Base-by-base conservation (phyloP, 306 rosid species). In the Glycine tomentella region DNA sequence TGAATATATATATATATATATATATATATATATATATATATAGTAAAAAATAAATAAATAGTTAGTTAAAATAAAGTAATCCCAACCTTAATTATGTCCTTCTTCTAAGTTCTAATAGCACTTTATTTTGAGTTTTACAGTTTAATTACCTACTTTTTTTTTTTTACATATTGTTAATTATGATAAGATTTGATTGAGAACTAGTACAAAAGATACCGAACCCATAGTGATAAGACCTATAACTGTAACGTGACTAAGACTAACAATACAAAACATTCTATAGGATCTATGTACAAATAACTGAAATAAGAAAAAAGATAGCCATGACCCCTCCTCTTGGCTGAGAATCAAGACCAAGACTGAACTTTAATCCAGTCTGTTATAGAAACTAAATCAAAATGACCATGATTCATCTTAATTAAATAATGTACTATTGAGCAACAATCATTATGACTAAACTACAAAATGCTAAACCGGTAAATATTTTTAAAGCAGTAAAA, bases 11-110 rank as follows among this genome's bases (percentile, higher is more conserved):
- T 25, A 25, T 25, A 25, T 20, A 20, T 20, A 20, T 20, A 20
- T 20, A 20, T 20, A 20, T 20, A 20, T 20, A 20, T 20, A 20
- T 20, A 20, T 20, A 20, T 20, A 20, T n/a, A n/a, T n/a, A n/a
- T n/a, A n/a, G n/a, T n/a, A n/a, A n/a, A n/a, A n/a, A n/a, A n/a
- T n/a, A n/a, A n/a, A n/a, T n/a, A n/a, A n/a, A n/a, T 0, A 25
- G 1, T 25, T 1, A 52, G 49, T 4, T 40, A 13, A 62, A 62
- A 7, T 58, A 50, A 46, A 40, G 40, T 67, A 75, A 75, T 69
- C 87, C 69, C 36, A 79, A 65, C 40, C 46, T 25, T 25, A 25
- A 25, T 68, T 62, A 56, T 25, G 12, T 33, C 17, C 31, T 25
- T n/a, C n/a, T n/a, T 25, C 31, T 25, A 2, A 25, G 31, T 25